Evolutionary conservation across 2,329 filamentous ascomycete species (phyloP).

Genomic region (Venturia carpophila): DNA sequence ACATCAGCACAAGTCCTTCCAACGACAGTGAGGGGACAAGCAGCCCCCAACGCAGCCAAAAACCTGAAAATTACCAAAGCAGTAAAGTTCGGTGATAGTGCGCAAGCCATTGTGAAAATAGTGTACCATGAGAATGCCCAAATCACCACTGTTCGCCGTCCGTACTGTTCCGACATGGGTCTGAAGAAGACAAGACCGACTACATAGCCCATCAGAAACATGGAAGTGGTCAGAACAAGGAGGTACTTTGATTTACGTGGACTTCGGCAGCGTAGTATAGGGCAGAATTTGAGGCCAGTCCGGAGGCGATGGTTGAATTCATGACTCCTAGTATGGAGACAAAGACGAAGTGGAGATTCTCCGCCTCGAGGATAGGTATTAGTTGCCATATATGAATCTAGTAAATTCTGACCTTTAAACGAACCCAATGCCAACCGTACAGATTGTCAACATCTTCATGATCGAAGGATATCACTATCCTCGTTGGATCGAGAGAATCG

Average conservation of each 20-base stretch:
- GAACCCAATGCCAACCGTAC: constrained; percentile 33
- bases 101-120: constrained; percentile 39
- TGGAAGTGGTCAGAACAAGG: constrained; percentile 42
- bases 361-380: constrained; percentile 33
- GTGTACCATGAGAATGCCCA: constrained; percentile 42
- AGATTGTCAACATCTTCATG: constrained; percentile 35
- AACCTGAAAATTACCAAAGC: constrained; percentile 39
- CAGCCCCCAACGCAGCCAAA: constrained; percentile 37
- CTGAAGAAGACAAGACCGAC: constrained; percentile 38
- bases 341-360: constrained; percentile 48
- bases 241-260: constrained; percentile 39
- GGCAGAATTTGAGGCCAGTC: constrained; percentile 56
- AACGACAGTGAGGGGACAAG: constrained; percentile 51
- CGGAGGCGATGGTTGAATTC: constrained; percentile 60
- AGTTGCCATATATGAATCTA: not conserved
- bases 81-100: constrained; percentile 37
- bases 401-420: not conserved
- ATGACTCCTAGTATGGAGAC: constrained; percentile 53
- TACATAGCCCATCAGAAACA: constrained; percentile 44
- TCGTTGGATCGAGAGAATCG: constrained; percentile 16
- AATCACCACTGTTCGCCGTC: constrained; percentile 42
- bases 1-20: constrained; percentile 58
- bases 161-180: constrained; percentile 39
- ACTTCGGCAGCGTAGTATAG: constrained; percentile 52
- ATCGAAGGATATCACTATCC: constrained; percentile 32